Percentiles rank a stretch among this genome's conserved stretches.
phyloP scores from a whole-genome alignment of 2,329 filamentous ascomycete genomes.

The Mycogone perniciosa region DNA sequence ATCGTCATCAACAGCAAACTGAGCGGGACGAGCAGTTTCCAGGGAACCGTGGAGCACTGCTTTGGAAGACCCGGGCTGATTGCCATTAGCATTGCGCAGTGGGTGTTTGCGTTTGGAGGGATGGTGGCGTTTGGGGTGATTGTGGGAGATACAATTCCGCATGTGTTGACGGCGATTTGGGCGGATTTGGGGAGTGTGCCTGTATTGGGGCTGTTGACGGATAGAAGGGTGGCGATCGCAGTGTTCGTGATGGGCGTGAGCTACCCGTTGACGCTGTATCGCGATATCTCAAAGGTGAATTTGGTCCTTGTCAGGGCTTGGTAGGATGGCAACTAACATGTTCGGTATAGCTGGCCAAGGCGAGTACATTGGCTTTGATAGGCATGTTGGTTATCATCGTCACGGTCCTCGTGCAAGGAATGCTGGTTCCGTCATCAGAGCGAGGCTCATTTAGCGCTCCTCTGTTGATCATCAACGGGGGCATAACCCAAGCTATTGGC shows the following conservation, averaged over 20 bases:
- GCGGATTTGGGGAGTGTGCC: conserved; percentile 65
- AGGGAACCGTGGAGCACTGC: conserved; percentile 92
- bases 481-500: conserved; percentile 91
- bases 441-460: conserved; percentile 65
- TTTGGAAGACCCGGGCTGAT: conserved; percentile 84
- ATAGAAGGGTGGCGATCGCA: conserved; percentile 79
- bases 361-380: conserved; percentile 83
- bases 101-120: conserved; percentile 96
- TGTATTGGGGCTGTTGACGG: conserved; percentile 74
- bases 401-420: conserved; percentile 80
- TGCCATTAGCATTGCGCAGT: conserved; percentile 85
- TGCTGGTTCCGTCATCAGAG: conserved; percentile 63
- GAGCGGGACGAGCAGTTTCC: conserved; percentile 87
- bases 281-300: conserved; percentile 89
- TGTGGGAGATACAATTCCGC: conserved; percentile 91
- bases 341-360: conserved; percentile 72
- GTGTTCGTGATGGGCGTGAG: conserved; percentile 80
- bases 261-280: conserved; percentile 85
- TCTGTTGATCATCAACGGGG: conserved; percentile 72
- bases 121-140: conserved; percentile 99
- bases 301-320: not conserved
- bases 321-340: not conserved
- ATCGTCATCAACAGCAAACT: conserved; percentile 98
- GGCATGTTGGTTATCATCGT: conserved; percentile 89
- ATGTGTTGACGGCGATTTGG: conserved; percentile 77